These are phyloP conservation scores for Purshia tridentata DNA, from an alignment of 306 rosid genomes.

Conservation along the genomic window DNA sequence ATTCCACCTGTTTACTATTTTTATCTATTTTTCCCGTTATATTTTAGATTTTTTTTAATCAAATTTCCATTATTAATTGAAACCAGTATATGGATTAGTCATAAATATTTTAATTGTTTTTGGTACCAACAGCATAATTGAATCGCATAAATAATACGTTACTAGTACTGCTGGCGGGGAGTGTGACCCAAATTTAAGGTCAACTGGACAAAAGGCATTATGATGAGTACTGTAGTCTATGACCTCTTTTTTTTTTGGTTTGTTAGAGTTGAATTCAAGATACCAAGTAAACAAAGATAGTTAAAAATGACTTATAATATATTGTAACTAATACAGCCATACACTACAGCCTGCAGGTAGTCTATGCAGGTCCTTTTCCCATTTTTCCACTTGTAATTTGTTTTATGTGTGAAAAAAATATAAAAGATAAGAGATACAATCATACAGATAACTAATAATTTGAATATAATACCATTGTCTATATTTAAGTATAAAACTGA, in stretches of 20 bases:
- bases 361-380: slow-evolving; percentile 1
- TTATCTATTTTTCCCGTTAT: background rate
- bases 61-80: too few relatives aligned
- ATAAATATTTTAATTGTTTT: too few relatives aligned
- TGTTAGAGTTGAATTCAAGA: background rate
- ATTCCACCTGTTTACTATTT: background rate
- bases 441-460: background rate
- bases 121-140: too few relatives aligned
- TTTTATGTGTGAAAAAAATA: background rate
- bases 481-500: background rate
- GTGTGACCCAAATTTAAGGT: background rate
- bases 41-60: background rate
- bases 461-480: background rate
- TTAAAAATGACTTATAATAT: background rate
- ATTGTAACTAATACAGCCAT: background rate
- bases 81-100: too few relatives aligned
- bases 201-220: slow-evolving; percentile 4
- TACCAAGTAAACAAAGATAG: background rate
- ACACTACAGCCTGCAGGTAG: too few relatives aligned
- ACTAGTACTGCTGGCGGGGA: background rate
- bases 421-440: background rate
- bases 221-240: background rate
- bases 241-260: background rate
- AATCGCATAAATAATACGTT: too few relatives aligned
- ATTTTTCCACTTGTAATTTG: background rate